Evolutionary conservation across 2,329 filamentous ascomycete species (phyloP).

Genomic region (Botryotinia convoluta): DNA sequence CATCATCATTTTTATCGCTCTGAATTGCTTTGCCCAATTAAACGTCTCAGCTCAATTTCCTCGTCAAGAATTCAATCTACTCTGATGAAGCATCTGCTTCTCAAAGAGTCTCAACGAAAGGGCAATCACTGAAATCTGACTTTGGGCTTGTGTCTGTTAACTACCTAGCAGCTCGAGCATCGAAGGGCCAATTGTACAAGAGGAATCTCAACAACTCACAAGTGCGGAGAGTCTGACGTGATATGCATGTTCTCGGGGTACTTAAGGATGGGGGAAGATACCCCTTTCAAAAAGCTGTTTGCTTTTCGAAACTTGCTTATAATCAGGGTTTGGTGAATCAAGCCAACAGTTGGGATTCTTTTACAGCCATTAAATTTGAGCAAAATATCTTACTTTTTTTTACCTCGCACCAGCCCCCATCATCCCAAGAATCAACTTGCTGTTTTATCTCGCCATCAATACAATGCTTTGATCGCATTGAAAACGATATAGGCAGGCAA

Average conservation of each 20-base stretch:
- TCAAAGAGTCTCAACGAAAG: not conserved
- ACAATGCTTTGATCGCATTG: not conserved
- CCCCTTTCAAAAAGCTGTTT: too few species aligned
- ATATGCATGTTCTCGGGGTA: not conserved
- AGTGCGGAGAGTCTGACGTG: not conserved
- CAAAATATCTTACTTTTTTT: not conserved
- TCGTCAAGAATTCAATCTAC: not conserved
- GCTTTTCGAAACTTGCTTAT: not conserved
- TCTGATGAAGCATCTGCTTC: not conserved
- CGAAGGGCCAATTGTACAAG: not conserved
- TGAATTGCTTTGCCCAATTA: not conserved
- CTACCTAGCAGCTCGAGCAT: not conserved
- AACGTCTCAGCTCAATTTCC: not conserved
- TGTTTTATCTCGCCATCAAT: not conserved
- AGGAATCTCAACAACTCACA: not conserved
- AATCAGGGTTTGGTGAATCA: not conserved
- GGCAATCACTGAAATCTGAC: not conserved
- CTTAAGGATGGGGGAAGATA: not conserved
- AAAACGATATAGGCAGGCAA: not conserved
- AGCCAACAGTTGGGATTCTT: not conserved
- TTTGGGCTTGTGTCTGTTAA: not conserved
- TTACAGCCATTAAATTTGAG: too few species aligned
- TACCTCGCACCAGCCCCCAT: too few species aligned
- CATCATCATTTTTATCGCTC: not conserved
- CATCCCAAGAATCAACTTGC: not conserved